These are phyloP conservation scores for Dictyostelium firmibasis DNA, from an alignment of 78 protist genomes.

Conservation along the genomic window DNA sequence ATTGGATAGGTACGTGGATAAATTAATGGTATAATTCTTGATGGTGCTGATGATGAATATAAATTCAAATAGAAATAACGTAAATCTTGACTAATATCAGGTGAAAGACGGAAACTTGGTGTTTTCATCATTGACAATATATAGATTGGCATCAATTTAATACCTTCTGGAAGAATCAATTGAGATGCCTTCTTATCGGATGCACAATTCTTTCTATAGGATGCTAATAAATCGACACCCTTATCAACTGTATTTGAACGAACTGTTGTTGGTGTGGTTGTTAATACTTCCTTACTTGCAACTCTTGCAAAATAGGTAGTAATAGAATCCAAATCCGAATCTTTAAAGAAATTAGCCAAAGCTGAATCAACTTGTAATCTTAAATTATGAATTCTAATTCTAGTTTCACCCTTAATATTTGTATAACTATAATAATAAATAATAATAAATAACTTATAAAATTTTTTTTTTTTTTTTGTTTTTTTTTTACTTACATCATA, in stretches of 20 bases:
- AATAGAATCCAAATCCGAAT: slow-evolving; percentile 71
- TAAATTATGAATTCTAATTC: slow-evolving; percentile 75
- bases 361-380: slow-evolving; percentile 16
- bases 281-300: slow-evolving; percentile 35
- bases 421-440: slow-evolving; percentile 6
- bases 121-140: slow-evolving; percentile 81
- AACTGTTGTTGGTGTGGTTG: slow-evolving; percentile 9
- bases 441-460: no score
- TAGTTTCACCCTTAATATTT: slow-evolving; percentile 61
- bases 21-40: slow-evolving; percentile 47
- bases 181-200: slow-evolving; percentile 61
- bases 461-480: no score
- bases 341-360: slow-evolving; percentile 46
- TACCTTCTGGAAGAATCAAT: slow-evolving; percentile 77
- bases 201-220: slow-evolving; percentile 79
- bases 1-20: slow-evolving; percentile 78
- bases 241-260: slow-evolving; percentile 29
- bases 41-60: slow-evolving; percentile 17
- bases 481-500: slow-evolving; percentile 42
- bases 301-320: slow-evolving; percentile 39
- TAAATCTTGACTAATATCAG: slow-evolving; percentile 40
- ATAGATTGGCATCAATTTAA: slow-evolving; percentile 75
- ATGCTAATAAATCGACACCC: slow-evolving; percentile 41
- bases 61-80: slow-evolving; percentile 21
- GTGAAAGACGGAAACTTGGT: slow-evolving; percentile 29